phyloP scores from a whole-genome alignment of 345 rosid species.

The Angophora floribunda region DNA sequence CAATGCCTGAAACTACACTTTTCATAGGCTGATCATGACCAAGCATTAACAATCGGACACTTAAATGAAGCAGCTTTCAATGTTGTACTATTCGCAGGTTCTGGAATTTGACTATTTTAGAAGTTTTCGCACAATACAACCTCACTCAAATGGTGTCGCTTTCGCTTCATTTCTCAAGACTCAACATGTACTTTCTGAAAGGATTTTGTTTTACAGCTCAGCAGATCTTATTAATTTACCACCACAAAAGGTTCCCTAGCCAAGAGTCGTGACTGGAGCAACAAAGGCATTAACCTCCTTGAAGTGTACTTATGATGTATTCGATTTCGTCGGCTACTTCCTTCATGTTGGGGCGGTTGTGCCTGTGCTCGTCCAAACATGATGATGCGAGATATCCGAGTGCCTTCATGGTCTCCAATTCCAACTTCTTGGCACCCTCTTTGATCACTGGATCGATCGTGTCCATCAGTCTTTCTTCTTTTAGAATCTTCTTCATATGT shows the following conservation, averaged over 20 bases:
- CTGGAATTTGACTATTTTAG: neutral
- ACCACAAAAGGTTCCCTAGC: neutral
- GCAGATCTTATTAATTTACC: neutral
- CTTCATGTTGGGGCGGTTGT: slow-evolving; percentile 43
- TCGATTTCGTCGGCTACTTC: slow-evolving; percentile 37
- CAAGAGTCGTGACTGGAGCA: neutral
- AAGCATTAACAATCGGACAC: neutral
- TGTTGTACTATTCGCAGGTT: neutral
- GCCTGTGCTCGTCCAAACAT: slow-evolving; percentile 41
- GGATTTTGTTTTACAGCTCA: neutral
- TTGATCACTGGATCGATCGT: slow-evolving; percentile 27
- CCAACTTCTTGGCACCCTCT: slow-evolving; percentile 13
- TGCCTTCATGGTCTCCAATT: slow-evolving; percentile 32
- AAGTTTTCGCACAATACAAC: neutral
- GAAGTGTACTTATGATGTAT: slow-evolving; percentile 17
- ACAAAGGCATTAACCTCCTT: neutral
- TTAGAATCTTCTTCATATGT: slow-evolving; percentile 24
- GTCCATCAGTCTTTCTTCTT: slow-evolving; percentile 28
- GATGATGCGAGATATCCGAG: slow-evolving; percentile 30
- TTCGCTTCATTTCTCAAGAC: neutral
- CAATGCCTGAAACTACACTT: neutral
- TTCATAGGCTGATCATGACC: neutral
- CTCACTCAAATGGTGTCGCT: neutral
- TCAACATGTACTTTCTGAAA: neutral
- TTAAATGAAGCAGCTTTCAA: neutral